These are phyloP conservation scores for Aphanomyces cochlioides DNA, from an alignment of 352 stramenopile genomes.

Conservation along the genomic window DNA sequence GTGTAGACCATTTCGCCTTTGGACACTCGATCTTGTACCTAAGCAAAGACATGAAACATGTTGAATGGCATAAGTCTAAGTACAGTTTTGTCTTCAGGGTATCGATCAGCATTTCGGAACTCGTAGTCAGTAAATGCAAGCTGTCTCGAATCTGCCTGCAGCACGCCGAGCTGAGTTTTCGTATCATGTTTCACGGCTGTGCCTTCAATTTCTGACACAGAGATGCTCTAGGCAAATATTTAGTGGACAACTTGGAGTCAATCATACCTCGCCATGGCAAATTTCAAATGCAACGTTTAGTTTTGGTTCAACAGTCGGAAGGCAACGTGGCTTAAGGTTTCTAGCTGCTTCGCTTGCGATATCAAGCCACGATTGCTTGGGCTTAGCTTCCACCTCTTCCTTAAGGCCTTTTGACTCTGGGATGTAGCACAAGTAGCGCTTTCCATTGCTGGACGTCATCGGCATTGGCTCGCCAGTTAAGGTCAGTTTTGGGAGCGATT, in stretches of 20 bases:
- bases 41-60: slow-evolving; percentile 14
- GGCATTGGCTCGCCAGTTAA: slow-evolving; percentile 24
- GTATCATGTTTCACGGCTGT: not conserved
- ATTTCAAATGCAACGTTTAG: slow-evolving; percentile 64
- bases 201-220: not conserved
- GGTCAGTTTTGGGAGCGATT: not conserved
- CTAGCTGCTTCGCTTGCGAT: slow-evolving; percentile 51
- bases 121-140: slow-evolving; percentile 4
- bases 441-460: slow-evolving; percentile 29
- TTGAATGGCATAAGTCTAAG: not conserved
- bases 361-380: slow-evolving; percentile 31
- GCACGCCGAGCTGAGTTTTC: not conserved
- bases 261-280: slow-evolving; percentile 35
- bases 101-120: slow-evolving; percentile 11
- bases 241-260: not conserved
- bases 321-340: slow-evolving; percentile 59
- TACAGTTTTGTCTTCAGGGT: slow-evolving; percentile 26
- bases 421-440: slow-evolving; percentile 28
- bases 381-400: not conserved
- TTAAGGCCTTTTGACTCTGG: not conserved
- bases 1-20: slow-evolving; percentile 58
- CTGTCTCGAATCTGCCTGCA: not conserved
- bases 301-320: slow-evolving; percentile 54
- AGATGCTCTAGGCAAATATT: slow-evolving; percentile 2
- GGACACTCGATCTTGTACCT: slow-evolving; percentile 46